Evolutionary conservation across 768 basidiomycete species (phyloP).

Genomic region (Hydnum rufescens): DNA sequence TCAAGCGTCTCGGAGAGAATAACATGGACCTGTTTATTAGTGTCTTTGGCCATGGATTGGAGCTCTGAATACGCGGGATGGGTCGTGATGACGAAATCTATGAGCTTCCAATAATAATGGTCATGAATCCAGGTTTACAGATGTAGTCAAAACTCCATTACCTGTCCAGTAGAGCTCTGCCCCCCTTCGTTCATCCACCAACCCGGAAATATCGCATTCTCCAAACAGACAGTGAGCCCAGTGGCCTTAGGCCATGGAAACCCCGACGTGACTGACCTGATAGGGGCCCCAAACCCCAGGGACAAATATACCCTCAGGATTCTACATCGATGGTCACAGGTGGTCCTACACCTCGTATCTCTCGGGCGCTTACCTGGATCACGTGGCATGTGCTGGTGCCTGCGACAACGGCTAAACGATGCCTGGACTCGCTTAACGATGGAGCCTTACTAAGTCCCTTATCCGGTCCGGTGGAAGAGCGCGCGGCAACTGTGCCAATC

Average conservation of each 20-base stretch:
- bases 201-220: slow-evolving; percentile 77
- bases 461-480: slow-evolving; percentile 29
- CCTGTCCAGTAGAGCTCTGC: slow-evolving; percentile 95
- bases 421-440: slow-evolving; percentile 50
- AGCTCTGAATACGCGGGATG: slow-evolving; percentile 70
- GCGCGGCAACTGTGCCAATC: slow-evolving; percentile 86
- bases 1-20: slow-evolving; percentile 57
- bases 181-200: slow-evolving; percentile 99
- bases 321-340: slow-evolving; percentile 24
- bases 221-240: background rate
- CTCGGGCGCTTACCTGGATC: slow-evolving; percentile 59
- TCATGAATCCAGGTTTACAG: background rate
- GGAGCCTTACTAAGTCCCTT: slow-evolving; percentile 33
- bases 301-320: slow-evolving; percentile 66
- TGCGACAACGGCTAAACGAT: slow-evolving; percentile 79
- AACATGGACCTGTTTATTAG: slow-evolving; percentile 14
- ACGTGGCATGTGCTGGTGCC: slow-evolving; percentile 95
- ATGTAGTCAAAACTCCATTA: slow-evolving; percentile 15
- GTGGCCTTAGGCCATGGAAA: background rate
- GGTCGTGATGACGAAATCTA: slow-evolving; percentile 86
- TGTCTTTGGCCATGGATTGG: slow-evolving; percentile 37
- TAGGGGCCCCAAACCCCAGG: slow-evolving; percentile 88
- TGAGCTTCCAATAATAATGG: slow-evolving; percentile 31
- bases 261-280: slow-evolving; percentile 21
- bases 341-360: too few relatives aligned